Evolutionary conservation across 148 eudicot species (phyloP).

Genomic region (Simmondsia chinensis): DNA sequence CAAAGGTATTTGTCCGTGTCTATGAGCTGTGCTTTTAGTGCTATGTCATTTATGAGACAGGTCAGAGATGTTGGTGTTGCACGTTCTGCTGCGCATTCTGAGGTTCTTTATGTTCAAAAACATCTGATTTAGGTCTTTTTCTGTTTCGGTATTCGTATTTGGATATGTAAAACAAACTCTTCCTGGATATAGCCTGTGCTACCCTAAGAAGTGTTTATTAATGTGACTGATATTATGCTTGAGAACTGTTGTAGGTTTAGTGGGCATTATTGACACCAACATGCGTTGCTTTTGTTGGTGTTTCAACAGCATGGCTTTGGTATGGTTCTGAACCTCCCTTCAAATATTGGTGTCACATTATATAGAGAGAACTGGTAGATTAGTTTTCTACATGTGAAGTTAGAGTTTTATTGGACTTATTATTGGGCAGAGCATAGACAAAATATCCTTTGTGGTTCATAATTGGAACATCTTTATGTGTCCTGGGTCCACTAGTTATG

Average conservation of each 20-base stretch:
- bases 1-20: conserved; percentile 8
- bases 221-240: conserved; percentile 12
- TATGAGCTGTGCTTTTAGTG: conserved; percentile 11
- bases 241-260: conserved; percentile 16
- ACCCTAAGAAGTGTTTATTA: conserved; percentile 6
- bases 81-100: background rate
- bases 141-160: too few relatives aligned
- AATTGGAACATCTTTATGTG: too few relatives aligned
- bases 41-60: conserved; percentile 11
- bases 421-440: too few relatives aligned
- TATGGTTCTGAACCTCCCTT: conserved; percentile 17
- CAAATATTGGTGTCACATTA: background rate
- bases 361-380: too few relatives aligned
- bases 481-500: too few relatives aligned
- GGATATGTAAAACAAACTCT: background rate
- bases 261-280: background rate
- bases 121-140: background rate
- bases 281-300: conserved; percentile 18
- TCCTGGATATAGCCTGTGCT: background rate
- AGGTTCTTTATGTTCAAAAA: background rate
- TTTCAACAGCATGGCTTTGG: conserved; percentile 24
- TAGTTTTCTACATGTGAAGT: too few relatives aligned
- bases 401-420: too few relatives aligned
- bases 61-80: background rate
- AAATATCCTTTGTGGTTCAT: too few relatives aligned